Conservation (phyloP, 371 early-diverging fungal species). For the Syncephalastrum monosporum region DNA sequence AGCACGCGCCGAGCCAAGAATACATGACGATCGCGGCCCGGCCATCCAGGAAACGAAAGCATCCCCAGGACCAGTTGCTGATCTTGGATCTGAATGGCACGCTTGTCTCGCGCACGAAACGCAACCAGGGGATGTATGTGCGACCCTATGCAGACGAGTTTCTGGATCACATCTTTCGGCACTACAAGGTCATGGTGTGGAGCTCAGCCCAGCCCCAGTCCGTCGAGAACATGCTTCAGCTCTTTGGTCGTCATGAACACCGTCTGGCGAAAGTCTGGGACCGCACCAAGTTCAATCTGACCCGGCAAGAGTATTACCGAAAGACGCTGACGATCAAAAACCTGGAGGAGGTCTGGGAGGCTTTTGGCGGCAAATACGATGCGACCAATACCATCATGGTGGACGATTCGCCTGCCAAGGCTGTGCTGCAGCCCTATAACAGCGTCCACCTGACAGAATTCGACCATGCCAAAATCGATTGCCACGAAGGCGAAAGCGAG, state of each 20-base stretch:
- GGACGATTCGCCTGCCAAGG: constrained; percentile 69
- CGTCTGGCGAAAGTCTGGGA: constrained; percentile 60
- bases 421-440: constrained; percentile 63
- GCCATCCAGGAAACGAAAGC: no score
- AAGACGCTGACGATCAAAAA: constrained; percentile 68
- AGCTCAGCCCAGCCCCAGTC: constrained; percentile 68
- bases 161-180: constrained; percentile 55
- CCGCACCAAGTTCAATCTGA: constrained; percentile 56
- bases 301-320: constrained; percentile 35
- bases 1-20: no score
- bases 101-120: constrained; percentile 45
- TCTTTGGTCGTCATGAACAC: constrained; percentile 41
- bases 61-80: constrained; percentile 35
- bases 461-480: no score
- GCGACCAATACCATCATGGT: constrained; percentile 67
- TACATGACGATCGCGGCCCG: no score
- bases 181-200: constrained; percentile 80
- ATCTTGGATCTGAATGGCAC: constrained; percentile 80
- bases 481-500: constrained; percentile 5
- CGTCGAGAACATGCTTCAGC: constrained; percentile 56
- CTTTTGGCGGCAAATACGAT: constrained; percentile 41
- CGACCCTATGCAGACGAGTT: constrained; percentile 61
- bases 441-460: constrained; percentile 34
- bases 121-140: constrained; percentile 30
- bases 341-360: constrained; percentile 52